Percentiles rank a stretch among this genome's conserved stretches.
These are phyloP conservation scores for Colletotrichum destructivum DNA, from an alignment of 2,329 filamentous ascomycete genomes.

Conservation along the genomic window DNA sequence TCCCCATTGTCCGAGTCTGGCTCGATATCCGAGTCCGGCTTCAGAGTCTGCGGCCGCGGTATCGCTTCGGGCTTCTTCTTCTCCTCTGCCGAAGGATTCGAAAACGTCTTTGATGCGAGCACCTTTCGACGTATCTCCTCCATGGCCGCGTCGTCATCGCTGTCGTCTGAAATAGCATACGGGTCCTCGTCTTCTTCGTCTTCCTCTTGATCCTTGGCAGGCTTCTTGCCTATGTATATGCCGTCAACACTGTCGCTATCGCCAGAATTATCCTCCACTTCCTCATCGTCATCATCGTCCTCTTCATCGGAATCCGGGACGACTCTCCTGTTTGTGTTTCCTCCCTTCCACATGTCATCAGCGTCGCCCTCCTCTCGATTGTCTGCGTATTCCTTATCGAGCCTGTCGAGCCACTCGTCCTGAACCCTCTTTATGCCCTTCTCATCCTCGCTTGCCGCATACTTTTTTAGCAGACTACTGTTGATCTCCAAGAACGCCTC, in stretches of 20 bases:
- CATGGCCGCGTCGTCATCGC: slow-evolving; percentile 89
- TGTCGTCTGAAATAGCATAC: slow-evolving; percentile 83
- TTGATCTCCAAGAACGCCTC: slow-evolving; percentile 94
- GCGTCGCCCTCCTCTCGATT: slow-evolving; percentile 77
- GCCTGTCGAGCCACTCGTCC: slow-evolving; percentile 87
- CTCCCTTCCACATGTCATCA: slow-evolving; percentile 89
- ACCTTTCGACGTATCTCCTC: slow-evolving; percentile 91
- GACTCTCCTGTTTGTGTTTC: slow-evolving; percentile 83
- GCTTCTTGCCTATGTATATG: slow-evolving; percentile 73
- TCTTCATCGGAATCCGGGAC: slow-evolving; percentile 70
- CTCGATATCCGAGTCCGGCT: slow-evolving; percentile 76
- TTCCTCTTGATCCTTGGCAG: slow-evolving; percentile 56
- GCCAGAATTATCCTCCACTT: slow-evolving; percentile 60
- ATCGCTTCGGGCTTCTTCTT: slow-evolving; percentile 77
- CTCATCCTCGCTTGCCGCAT: slow-evolving; percentile 87
- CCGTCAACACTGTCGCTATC: slow-evolving; percentile 66
- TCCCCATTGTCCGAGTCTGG: slow-evolving; percentile 79
- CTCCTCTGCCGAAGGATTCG: slow-evolving; percentile 66
- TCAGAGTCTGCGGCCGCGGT: slow-evolving; percentile 68
- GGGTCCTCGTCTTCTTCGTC: slow-evolving; percentile 72
- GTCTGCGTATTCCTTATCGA: slow-evolving; percentile 91
- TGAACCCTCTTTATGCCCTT: slow-evolving; percentile 87
- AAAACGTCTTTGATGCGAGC: slow-evolving; percentile 91
- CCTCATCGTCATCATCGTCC: slow-evolving; percentile 62
- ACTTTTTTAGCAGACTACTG: slow-evolving; percentile 82